Conservation (phyloP, 441 rosid species). For the Jatropha podagrica region DNA sequence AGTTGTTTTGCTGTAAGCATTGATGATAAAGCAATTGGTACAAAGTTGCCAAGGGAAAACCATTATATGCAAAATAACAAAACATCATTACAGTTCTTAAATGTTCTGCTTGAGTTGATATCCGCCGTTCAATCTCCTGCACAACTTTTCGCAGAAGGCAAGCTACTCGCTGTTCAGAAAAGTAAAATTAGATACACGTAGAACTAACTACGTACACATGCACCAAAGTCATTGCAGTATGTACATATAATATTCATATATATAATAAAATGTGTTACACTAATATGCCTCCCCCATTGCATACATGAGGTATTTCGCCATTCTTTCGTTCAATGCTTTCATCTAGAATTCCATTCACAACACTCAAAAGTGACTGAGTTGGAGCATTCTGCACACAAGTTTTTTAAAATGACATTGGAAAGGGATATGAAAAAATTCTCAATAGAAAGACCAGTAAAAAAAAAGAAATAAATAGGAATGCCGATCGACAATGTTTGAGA, state of each 20-base stretch:
- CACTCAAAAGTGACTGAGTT: constrained; percentile 82
- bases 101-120: constrained; percentile 95
- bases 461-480: neutral
- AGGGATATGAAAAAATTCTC: neutral
- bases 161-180: constrained; percentile 66
- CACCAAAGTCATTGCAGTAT: neutral
- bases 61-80: neutral
- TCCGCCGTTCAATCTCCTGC: constrained; percentile 91
- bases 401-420: constrained; percentile 17
- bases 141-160: constrained; percentile 75
- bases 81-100: constrained; percentile 63
- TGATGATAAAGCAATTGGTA: constrained; percentile 18
- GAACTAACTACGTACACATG: neutral
- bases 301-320: constrained; percentile 82
- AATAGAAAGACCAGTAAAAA: neutral
- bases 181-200: neutral
- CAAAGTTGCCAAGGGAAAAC: constrained; percentile 14
- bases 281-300: constrained; percentile 12
- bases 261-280: neutral
- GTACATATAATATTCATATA: neutral
- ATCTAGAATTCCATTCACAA: constrained; percentile 76
- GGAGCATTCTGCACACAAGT: constrained; percentile 75
- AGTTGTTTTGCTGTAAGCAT: constrained; percentile 70
- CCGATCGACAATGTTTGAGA: neutral
- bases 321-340: constrained; percentile 72